These are phyloP conservation scores for Pyricularia pennisetigena DNA, from an alignment of 2,329 filamentous ascomycete species.

Conservation along the genomic window DNA sequence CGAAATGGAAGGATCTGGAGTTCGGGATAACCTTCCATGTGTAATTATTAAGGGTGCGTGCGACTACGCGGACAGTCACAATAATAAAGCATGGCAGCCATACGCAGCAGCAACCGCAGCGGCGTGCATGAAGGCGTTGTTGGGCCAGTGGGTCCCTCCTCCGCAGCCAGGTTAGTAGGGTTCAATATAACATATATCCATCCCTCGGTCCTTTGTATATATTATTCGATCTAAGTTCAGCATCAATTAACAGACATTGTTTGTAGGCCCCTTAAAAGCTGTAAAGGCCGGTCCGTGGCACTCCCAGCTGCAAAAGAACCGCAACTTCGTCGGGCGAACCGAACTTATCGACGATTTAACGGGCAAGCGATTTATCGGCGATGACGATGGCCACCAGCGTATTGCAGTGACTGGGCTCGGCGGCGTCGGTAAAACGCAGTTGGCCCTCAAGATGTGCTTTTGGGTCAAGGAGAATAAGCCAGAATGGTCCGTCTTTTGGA, in stretches of 20 bases:
- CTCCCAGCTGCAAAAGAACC: neutral
- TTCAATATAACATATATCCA: too few relatives aligned
- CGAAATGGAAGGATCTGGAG: constrained; percentile 20
- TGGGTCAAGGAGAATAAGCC: constrained; percentile 19
- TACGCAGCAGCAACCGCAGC: constrained; percentile 23
- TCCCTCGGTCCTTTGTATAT: neutral
- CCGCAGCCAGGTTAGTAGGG: neutral
- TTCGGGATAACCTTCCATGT: constrained; percentile 20
- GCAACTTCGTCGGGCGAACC: constrained; percentile 5
- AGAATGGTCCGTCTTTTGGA: constrained; percentile 30
- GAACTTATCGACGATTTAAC: neutral
- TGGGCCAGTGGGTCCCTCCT: constrained; percentile 6
- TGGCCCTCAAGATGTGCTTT: constrained; percentile 26
- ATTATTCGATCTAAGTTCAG: neutral
- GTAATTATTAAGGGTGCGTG: constrained; percentile 28
- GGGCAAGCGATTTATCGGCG: constrained; percentile 1
- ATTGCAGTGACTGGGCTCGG: constrained; percentile 18
- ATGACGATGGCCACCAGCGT: neutral
- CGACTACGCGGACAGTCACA: constrained; percentile 29
- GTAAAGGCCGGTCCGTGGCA: neutral
- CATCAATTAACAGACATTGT: neutral
- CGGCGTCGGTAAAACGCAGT: constrained; percentile 27
- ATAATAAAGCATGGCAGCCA: constrained; percentile 24
- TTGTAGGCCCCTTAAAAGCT: neutral
- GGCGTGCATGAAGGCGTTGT: constrained; percentile 9